Percentiles rank a stretch among this genome's conserved stretches.
These are phyloP conservation scores for Brassica juncea DNA, from an alignment of 345 rosid genomes.

Conservation along the genomic window DNA sequence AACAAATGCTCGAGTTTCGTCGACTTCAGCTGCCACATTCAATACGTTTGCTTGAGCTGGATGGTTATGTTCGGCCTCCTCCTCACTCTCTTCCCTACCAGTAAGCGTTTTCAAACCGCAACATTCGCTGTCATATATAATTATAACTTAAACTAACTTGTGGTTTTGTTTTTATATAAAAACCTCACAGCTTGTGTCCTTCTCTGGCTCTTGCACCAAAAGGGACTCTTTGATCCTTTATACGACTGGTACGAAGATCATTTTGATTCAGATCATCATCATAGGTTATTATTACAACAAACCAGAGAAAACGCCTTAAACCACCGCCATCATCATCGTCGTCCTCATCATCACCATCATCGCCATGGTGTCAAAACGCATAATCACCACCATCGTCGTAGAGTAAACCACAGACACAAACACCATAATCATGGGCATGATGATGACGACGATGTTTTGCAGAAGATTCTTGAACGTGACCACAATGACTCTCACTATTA, in stretches of 20 bases:
- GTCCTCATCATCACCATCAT: slow-evolving; percentile 6
- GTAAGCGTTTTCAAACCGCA: slow-evolving; percentile 41
- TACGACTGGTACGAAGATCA: slow-evolving; percentile 88
- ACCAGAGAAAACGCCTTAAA: slow-evolving; percentile 12
- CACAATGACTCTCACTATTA: slow-evolving; percentile 49
- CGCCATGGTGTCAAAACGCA: slow-evolving; percentile 26
- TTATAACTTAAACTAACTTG: background rate
- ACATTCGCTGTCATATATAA: background rate
- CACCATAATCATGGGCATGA: slow-evolving; percentile 42
- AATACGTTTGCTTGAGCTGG: slow-evolving; percentile 91
- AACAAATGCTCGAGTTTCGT: slow-evolving; percentile 77
- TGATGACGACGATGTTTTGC: slow-evolving; percentile 43
- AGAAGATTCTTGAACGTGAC: slow-evolving; percentile 47
- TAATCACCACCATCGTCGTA: slow-evolving; percentile 23
- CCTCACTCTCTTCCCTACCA: slow-evolving; percentile 70
- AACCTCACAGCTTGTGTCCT: slow-evolving; percentile 63
- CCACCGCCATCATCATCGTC: slow-evolving; percentile 37
- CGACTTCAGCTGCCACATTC: slow-evolving; percentile 88
- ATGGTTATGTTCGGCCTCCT: slow-evolving; percentile 72
- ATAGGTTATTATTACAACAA: background rate
- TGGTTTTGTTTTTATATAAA: slow-evolving; percentile 6
- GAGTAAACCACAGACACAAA: slow-evolving; percentile 44
- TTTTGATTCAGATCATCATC: slow-evolving; percentile 32
- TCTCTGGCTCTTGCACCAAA: slow-evolving; percentile 84
- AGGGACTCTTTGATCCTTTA: slow-evolving; percentile 80